These are phyloP conservation scores for Phytophthora chlamydospora DNA, from an alignment of 352 stramenopile genomes.

Conservation along the genomic window DNA sequence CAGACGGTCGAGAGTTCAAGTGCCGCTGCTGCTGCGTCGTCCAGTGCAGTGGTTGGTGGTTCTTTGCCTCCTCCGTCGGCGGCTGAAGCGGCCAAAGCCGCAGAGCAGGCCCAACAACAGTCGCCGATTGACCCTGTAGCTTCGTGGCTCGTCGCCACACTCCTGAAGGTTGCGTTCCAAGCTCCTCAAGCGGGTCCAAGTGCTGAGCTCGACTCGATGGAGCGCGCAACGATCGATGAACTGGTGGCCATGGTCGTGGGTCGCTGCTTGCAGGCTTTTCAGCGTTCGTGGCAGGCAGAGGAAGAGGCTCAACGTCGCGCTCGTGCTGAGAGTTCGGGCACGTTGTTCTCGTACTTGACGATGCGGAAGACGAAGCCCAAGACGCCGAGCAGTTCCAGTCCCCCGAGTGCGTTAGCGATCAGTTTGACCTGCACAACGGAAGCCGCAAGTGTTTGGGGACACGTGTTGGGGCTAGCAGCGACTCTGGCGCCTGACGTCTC, in stretches of 20 bases:
- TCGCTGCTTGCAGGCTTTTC: slow-evolving; percentile 36
- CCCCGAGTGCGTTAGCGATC: slow-evolving; percentile 9
- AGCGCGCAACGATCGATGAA: slow-evolving; percentile 23
- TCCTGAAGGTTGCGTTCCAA: slow-evolving; percentile 44
- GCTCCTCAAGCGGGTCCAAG: slow-evolving; percentile 6
- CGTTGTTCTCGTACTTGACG: slow-evolving; percentile 59
- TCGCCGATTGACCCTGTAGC: slow-evolving; percentile 28
- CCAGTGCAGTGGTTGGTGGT: neutral
- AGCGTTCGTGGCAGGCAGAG: slow-evolving; percentile 54
- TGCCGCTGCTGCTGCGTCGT: slow-evolving; percentile 23
- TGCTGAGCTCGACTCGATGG: slow-evolving; percentile 12
- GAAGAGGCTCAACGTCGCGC: slow-evolving; percentile 44
- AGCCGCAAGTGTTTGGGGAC: slow-evolving; percentile 27
- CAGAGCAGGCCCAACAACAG: slow-evolving; percentile 21
- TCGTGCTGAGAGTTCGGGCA: slow-evolving; percentile 35
- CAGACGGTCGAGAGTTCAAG: slow-evolving; percentile 41
- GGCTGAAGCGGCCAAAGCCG: slow-evolving; percentile 16
- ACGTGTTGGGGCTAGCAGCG: slow-evolving; percentile 27
- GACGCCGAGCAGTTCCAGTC: neutral
- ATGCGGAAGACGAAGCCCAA: slow-evolving; percentile 31
- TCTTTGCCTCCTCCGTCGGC: slow-evolving; percentile 12
- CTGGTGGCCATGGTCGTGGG: slow-evolving; percentile 10
- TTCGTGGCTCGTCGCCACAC: slow-evolving; percentile 55
- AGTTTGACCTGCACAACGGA: slow-evolving; percentile 26
- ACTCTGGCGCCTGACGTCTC: slow-evolving; percentile 23